phyloP scores from a whole-genome alignment of 2,329 filamentous ascomycete genomes.

The Talaromyces rugulosus region DNA sequence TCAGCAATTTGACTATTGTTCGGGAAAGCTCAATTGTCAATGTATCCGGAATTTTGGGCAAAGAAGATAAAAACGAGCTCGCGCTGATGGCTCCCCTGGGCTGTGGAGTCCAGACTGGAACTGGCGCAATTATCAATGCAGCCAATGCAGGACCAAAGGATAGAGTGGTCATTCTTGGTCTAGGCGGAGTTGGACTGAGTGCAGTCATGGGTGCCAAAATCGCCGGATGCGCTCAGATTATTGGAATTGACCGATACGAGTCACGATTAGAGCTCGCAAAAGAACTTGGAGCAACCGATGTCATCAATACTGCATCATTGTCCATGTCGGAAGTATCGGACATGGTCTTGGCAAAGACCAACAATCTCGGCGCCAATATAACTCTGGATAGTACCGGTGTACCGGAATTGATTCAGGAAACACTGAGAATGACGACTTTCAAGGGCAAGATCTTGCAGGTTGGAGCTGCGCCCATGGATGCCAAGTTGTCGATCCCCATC shows the following conservation, averaged over 20 bases:
- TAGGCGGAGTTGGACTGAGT: constrained; percentile 45
- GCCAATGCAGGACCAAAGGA: constrained; percentile 33
- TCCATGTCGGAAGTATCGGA: constrained; percentile 25
- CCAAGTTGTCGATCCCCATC: constrained; percentile 40
- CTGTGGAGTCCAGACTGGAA: constrained; percentile 46
- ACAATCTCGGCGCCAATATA: constrained; percentile 40
- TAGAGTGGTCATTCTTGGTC: constrained; percentile 39
- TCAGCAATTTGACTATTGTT: constrained; percentile 22
- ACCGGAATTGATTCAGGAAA: constrained; percentile 39
- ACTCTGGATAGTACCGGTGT: constrained; percentile 51
- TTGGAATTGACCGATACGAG: constrained; percentile 38
- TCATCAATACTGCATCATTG: constrained; percentile 28
- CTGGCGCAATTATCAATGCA: constrained; percentile 38
- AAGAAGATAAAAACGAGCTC: constrained; percentile 23
- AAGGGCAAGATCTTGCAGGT: constrained; percentile 50
- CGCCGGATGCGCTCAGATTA: constrained; percentile 33
- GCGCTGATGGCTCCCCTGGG: constrained; percentile 43
- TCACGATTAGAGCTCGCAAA: constrained; percentile 35
- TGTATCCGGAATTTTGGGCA: constrained; percentile 6
- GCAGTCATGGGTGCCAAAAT: constrained; percentile 48
- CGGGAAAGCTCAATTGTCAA: constrained; percentile 32
- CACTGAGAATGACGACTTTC: constrained; percentile 40
- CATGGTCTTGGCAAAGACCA: constrained; percentile 29
- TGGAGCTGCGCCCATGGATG: constrained; percentile 43
- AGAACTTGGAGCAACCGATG: constrained; percentile 39